Evolutionary conservation across 2,329 filamentous ascomycete species (phyloP), one percentile per base, ranked within the genome.

Genomic region (Didymella pomorum): DNA sequence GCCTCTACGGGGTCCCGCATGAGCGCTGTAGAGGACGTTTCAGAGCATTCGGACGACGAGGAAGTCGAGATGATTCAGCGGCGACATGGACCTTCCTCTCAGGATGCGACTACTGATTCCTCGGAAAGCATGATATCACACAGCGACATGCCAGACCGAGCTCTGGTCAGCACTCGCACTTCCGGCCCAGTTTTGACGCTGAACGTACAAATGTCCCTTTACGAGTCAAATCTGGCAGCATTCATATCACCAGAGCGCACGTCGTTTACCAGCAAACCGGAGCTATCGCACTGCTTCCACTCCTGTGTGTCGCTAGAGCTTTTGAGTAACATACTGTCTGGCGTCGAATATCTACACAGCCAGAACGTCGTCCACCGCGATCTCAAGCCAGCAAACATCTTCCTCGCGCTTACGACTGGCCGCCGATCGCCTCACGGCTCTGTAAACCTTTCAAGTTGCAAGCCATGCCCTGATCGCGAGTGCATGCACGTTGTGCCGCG

Each of bases 171-270:
- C 21, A 44, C 57, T 1, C 66, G 65, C 28, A 50, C 35, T 20
- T 49, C 58, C 1, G 73, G 73, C 10, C 72, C 73, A 7, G 53
- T 72, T 44, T 66, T 87, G 11, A 83, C 83, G 5, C 78, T 89
- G 9, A 87, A 89, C 70, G 86, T 89, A n/a, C 87, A 89, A 67
- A 89, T 89, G 86, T 85, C 84, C 4, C 78, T 87, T 3, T 86
- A 88, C 70, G 86, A 87, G 0, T 79, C 87, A 51, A 88, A 86
- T 2, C 79, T 90, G 11, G 81, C 83, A 9, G 82, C 84, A 1
- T 89, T 86, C 65, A 71, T 90, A 5, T 82, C 71, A 1, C 65
- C 65, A 29, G 55, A 70, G 47, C 58, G 61, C 16, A 14, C 57
- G 4, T 37, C 53, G 1, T 60, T 60, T 10, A 62, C 44, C n/a